Evolutionary conservation across 225 moss, liverwort and hornwort species (phyloP).

Genomic region (Sphagnum contortum): DNA sequence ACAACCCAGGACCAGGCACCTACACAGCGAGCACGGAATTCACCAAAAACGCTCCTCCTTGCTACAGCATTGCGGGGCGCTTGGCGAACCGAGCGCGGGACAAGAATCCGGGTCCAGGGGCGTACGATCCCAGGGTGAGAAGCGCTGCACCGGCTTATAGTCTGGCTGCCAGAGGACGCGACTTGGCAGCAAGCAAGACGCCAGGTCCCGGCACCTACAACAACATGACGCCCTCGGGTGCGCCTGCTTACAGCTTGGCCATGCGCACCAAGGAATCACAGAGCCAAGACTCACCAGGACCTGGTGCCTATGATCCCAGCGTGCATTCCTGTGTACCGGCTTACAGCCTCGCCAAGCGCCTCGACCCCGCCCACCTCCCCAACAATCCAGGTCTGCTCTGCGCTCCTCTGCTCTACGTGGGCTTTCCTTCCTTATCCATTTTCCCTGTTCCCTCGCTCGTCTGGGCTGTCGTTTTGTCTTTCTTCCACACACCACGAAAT

Average conservation of each 20-base stretch:
- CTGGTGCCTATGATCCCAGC: constrained; percentile 39
- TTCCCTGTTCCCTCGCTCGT: too few relatives aligned
- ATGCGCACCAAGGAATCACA: constrained; percentile 11
- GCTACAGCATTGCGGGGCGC: constrained; percentile 53
- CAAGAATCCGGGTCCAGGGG: constrained; percentile 64
- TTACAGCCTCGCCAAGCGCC: constrained; percentile 53
- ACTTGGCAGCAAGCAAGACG: constrained; percentile 15
- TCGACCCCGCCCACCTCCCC: constrained; percentile 8
- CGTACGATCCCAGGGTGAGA: constrained; percentile 35
- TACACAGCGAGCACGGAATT: constrained; percentile 30
- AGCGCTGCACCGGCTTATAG: constrained; percentile 36
- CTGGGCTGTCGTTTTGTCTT: too few relatives aligned
- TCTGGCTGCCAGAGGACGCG: constrained; percentile 22
- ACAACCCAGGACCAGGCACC: constrained; percentile 55
- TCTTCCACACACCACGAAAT: too few relatives aligned
- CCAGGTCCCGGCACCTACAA: constrained; percentile 45
- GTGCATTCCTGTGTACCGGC: constrained; percentile 37
- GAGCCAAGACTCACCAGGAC: constrained; percentile 22
- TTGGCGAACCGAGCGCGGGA: constrained; percentile 11
- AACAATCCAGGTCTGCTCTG: constrained; percentile 8
- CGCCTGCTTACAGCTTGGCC: constrained; percentile 50
- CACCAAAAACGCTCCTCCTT: constrained; percentile 40
- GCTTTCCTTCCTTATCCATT: too few relatives aligned
- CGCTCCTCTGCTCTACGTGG: too few relatives aligned
- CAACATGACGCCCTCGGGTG: constrained; percentile 15